Evolutionary conservation across 345 rosid genomes (phyloP).

Genomic region (Pistacia atlantica): DNA sequence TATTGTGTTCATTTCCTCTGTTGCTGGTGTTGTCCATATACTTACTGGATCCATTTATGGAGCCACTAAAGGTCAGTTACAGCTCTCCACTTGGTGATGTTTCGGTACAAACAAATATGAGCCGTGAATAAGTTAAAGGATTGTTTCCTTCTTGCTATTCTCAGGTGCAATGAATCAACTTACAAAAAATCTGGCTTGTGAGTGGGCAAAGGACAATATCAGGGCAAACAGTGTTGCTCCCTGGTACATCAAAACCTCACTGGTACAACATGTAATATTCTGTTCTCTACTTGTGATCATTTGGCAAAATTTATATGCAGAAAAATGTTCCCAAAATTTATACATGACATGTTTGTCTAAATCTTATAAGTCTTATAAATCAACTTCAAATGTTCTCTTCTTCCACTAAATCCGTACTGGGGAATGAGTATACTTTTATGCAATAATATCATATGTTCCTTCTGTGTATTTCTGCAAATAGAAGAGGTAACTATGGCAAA

Average conservation of each 20-base stretch:
- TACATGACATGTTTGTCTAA: neutral
- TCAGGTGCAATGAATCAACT: slow-evolving; percentile 85
- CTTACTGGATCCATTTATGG: slow-evolving; percentile 72
- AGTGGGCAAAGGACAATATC: slow-evolving; percentile 91
- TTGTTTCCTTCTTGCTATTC: slow-evolving; percentile 11
- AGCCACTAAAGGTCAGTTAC: slow-evolving; percentile 64
- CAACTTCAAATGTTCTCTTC: neutral
- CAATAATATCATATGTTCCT: neutral
- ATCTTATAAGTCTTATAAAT: neutral
- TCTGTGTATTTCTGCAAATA: no score
- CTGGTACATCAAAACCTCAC: slow-evolving; percentile 82
- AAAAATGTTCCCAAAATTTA: neutral
- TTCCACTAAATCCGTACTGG: neutral
- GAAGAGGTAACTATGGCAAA: no score
- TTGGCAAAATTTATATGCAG: neutral
- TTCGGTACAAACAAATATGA: neutral
- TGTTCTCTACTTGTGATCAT: neutral
- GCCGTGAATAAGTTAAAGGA: neutral
- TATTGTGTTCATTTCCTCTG: slow-evolving; percentile 89
- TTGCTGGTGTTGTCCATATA: slow-evolving; percentile 50
- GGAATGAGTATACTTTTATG: neutral
- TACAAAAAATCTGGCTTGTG: slow-evolving; percentile 81
- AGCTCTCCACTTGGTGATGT: neutral
- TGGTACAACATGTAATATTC: slow-evolving; percentile 61
- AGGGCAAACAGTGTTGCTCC: slow-evolving; percentile 82